These are phyloP conservation scores for Phytopythium mirpurense DNA, from an alignment of 352 stramenopile genomes.

Conservation along the genomic window DNA sequence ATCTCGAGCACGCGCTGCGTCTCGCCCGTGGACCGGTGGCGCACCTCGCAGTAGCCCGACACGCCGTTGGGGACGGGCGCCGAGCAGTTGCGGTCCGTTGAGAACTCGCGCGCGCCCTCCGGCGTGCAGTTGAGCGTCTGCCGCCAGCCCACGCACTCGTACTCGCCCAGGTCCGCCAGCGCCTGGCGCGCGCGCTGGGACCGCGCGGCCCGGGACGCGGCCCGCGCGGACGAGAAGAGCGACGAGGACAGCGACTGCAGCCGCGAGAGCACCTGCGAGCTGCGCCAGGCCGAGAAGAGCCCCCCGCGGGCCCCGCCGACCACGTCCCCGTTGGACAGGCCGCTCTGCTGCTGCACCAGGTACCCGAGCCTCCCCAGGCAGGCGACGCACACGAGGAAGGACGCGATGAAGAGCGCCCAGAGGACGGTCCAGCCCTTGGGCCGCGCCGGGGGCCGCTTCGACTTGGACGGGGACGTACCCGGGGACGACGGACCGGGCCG, in stretches of 20 bases:
- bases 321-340: constrained; percentile 38
- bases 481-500: not conserved
- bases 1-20: constrained; percentile 45
- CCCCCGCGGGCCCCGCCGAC: constrained; percentile 16
- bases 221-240: constrained; percentile 30
- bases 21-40: constrained; percentile 30
- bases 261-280: constrained; percentile 34
- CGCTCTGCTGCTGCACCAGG: constrained; percentile 35
- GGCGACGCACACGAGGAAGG: constrained; percentile 41
- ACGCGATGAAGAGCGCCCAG: constrained; percentile 36
- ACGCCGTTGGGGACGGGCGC: constrained; percentile 27
- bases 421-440: constrained; percentile 38
- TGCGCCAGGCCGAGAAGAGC: constrained; percentile 33
- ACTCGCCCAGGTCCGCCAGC: constrained; percentile 35
- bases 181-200: constrained; percentile 11
- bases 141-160: constrained; percentile 56
- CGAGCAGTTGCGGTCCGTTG: constrained; percentile 38
- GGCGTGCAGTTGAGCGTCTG: constrained; percentile 49
- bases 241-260: constrained; percentile 29
- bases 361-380: constrained; percentile 42
- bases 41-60: constrained; percentile 56
- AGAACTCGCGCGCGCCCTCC: constrained; percentile 21
- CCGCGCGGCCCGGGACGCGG: constrained; percentile 13
- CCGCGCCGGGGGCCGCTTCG: constrained; percentile 9
- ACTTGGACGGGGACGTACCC: not conserved